Base-by-base conservation (phyloP, 1,284 basidiomycete species). In the Trichosporon sp. region DNA sequence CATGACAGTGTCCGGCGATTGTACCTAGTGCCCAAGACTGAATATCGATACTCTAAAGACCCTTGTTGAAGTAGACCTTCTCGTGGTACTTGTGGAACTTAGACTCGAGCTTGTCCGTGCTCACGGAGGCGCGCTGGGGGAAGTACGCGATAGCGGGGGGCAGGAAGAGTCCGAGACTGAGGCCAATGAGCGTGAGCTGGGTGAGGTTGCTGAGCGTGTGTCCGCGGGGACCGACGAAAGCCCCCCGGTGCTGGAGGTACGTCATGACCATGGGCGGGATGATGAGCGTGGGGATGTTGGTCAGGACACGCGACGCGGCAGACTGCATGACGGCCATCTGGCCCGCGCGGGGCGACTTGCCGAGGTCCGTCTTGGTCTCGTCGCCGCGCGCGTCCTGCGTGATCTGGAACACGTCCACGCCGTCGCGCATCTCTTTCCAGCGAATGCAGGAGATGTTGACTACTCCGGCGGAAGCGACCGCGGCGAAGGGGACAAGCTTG, bases 361-460 rank as follows among this genome's bases (percentile, higher is more conserved):
- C 87, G 5, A 88, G 77, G 10, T 81, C 73, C 21, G 80, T 66
- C 72, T 83, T 80, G 66, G 79, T 76, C 65, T 82, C 81, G 54
- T 75, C 54, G 43, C 78, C 79, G 56, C 77, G 73, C 14, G 69
- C 71, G 69, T 77, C 70, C 4, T 74, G 54, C 0, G 70, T 73
- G 26, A 84, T 61, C 54, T 81, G 78, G 78, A 80, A 87, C 14
- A 88, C 83, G 43, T 84, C 83, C 63, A 87, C 82, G 19, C 87
- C 87, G 72, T 87, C 86, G 8, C 84, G 78, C 81, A 88, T 87
- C 79, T 87, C 87, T 75, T 87, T 88, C 87, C 86, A 88, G 19
- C 87, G 77, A 82, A 88, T 88, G 73, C 86, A 84, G 10, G 84
- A 84, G 70, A 87, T 86, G 75, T 87, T 87, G 72, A 86, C 85